These are phyloP conservation scores for Phylloporus scabripes DNA, from an alignment of 768 basidiomycete genomes.

Conservation along the genomic window DNA sequence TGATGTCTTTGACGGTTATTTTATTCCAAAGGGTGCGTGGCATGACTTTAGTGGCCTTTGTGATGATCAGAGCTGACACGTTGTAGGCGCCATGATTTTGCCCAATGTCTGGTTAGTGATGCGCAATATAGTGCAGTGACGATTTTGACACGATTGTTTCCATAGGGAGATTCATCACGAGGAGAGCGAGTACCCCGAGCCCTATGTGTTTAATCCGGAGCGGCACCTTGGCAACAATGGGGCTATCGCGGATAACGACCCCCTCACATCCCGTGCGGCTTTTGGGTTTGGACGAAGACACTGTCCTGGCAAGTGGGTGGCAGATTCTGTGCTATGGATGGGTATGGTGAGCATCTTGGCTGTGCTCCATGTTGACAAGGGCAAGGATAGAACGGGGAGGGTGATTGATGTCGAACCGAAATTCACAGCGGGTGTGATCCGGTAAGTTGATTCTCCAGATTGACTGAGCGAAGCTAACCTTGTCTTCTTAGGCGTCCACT, in stretches of 20 bases:
- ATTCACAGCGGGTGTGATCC: conserved; percentile 30
- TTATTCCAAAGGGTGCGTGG: conserved; percentile 33
- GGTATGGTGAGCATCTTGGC: conserved; percentile 27
- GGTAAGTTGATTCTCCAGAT: conserved; percentile 18
- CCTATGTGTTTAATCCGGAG: conserved; percentile 24
- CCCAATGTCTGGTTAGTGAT: conserved; percentile 27
- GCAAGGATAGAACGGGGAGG: conserved; percentile 21
- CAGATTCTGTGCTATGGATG: conserved; percentile 30
- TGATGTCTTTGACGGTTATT: conserved; percentile 41
- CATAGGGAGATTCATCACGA: conserved; percentile 29
- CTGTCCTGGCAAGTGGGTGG: conserved; percentile 29
- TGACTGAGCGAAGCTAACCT: conserved; percentile 12
- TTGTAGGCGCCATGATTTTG: conserved; percentile 22
- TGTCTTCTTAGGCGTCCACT: conserved; percentile 24
- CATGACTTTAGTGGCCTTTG: background rate
- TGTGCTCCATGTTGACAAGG: conserved; percentile 18
- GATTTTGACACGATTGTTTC: background rate
- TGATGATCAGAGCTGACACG: conserved; percentile 4
- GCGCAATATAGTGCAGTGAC: background rate
- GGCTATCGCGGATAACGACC: conserved; percentile 18
- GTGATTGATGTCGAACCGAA: conserved; percentile 24
- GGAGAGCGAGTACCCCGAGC: conserved; percentile 25
- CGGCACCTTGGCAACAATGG: conserved; percentile 24
- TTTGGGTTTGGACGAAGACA: conserved; percentile 31
- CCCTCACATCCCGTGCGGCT: conserved; percentile 23